Evolutionary conservation across 2,329 filamentous ascomycete genomes (phyloP), one percentile per base, ranked within the genome.

Genomic region (Neurospora sp.): DNA sequence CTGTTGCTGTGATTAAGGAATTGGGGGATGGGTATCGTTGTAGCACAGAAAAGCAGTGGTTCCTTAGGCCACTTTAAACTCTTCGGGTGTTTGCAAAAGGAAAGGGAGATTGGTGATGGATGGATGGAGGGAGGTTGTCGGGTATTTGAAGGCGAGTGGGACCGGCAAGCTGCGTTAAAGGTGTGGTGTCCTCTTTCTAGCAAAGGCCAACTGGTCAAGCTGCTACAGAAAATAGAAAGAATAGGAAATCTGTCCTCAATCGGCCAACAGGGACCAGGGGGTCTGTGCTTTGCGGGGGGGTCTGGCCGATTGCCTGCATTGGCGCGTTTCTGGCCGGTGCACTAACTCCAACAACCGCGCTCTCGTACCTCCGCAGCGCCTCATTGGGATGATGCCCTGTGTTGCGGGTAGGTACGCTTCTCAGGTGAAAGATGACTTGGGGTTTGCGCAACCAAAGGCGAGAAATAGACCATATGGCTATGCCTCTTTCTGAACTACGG

Each of bases 241-340:
- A 73, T 42, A 38, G 74, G 73, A 74, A 73, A 75, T 75, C 73
- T 75, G 74, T 75, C 74, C 74, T 75, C 71, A 74, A 74, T 71
- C 74, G 74, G 23, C 13, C 11, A 11, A 52, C 19, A 52, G 46
- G 19, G 11, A 42, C 43, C n/a, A 36, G 8, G 36, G 66, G 19
- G 36, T 43, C 23, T 58, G 46, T 58, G 46, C 19, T 17, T 58
- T 28, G 6, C 11, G 15, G 67, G 67, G 28, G 43, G 33, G 11
- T 28, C 19, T 9, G 36, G 19, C 39, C 33, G 28, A 40, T 42
- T 46, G 15, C 43, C 19, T 58, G 39, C 43, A 38, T 28, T 58
- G 46, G 46, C 23, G 46, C 46, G 46, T 58, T 58, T 58, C 46
- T 58, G 46, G 11, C 7, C 3, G 46, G 23, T 58, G 46, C 46